A percentile compares a stretch with the other conserved stretches of the same genome.
Conservation (phyloP, 495 filamentous ascomycete genomes). For the Tuber borchii region DNA sequence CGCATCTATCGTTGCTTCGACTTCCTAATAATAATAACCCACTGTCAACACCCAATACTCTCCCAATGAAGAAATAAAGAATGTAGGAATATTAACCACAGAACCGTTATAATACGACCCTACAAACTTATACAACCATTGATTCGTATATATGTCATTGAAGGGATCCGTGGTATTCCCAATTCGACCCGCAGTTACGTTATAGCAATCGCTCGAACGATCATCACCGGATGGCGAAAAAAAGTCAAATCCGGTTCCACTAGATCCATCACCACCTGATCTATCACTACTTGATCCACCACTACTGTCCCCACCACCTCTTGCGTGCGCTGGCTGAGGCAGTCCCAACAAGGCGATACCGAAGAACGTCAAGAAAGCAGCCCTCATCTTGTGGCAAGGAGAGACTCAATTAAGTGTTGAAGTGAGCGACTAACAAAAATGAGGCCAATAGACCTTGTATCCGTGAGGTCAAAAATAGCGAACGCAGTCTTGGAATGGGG, state of each 20-base stretch:
- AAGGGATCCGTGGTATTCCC: background rate
- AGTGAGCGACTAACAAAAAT: background rate
- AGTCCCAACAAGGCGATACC: slow-evolving; percentile 7
- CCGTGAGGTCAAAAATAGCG: background rate
- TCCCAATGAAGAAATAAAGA: background rate
- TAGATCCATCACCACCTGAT: background rate
- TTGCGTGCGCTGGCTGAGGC: slow-evolving; percentile 10
- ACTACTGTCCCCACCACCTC: background rate
- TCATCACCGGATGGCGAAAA: background rate
- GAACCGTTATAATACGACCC: slow-evolving; percentile 28
- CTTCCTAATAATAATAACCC: slow-evolving; percentile 1
- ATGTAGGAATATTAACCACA: slow-evolving; percentile 8
- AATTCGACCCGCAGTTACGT: background rate
- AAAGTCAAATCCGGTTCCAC: background rate
- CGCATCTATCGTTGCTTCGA: slow-evolving; percentile 9
- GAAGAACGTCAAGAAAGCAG: slow-evolving; percentile 10
- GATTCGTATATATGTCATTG: background rate
- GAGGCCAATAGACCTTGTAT: background rate
- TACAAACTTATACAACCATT: slow-evolving; percentile 23
- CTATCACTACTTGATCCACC: background rate
- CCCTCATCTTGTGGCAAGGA: slow-evolving; percentile 17
- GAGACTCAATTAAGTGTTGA: background rate
- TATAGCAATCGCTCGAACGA: background rate
- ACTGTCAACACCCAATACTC: background rate
- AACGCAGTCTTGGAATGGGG: background rate